Conservation (phyloP, 2,329 filamentous ascomycete species). For the Hysterium pulicare region DNA sequence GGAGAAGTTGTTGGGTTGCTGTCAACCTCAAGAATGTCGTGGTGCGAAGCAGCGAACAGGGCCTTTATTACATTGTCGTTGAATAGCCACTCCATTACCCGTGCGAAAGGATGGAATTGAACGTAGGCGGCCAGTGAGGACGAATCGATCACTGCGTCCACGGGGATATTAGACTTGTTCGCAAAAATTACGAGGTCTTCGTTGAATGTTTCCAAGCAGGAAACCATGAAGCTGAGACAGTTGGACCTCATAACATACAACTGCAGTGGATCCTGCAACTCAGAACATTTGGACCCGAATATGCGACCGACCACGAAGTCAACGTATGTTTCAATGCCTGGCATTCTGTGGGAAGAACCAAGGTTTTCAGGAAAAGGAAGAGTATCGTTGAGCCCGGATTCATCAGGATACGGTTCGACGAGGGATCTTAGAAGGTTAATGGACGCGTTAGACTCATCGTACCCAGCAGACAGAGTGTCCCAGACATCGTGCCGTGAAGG, state of each 20-base stretch:
- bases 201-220: conserved; percentile 83
- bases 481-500: conserved; percentile 52
- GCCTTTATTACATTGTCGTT: conserved; percentile 82
- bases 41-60: conserved; percentile 74
- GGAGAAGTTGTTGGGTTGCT: conserved; percentile 74
- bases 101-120: conserved; percentile 83
- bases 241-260: conserved; percentile 70
- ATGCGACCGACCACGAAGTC: conserved; percentile 85
- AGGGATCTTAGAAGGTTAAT: conserved; percentile 73
- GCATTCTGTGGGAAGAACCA: conserved; percentile 71
- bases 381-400: conserved; percentile 64
- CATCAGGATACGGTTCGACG: conserved; percentile 61
- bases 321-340: conserved; percentile 87
- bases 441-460: conserved; percentile 84
- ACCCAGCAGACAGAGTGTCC: conserved; percentile 69
- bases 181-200: conserved; percentile 86
- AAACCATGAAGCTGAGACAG: conserved; percentile 78
- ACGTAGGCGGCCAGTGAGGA: conserved; percentile 77
- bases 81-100: conserved; percentile 98
- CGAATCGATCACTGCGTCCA: conserved; percentile 71
- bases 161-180: conserved; percentile 70
- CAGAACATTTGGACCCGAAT: conserved; percentile 64
- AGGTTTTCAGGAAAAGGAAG: conserved; percentile 85
- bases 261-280: conserved; percentile 63
- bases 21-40: conserved; percentile 69